These are phyloP conservation scores for Russula brevipes DNA, from an alignment of 768 basidiomycete genomes.

Conservation along the genomic window DNA sequence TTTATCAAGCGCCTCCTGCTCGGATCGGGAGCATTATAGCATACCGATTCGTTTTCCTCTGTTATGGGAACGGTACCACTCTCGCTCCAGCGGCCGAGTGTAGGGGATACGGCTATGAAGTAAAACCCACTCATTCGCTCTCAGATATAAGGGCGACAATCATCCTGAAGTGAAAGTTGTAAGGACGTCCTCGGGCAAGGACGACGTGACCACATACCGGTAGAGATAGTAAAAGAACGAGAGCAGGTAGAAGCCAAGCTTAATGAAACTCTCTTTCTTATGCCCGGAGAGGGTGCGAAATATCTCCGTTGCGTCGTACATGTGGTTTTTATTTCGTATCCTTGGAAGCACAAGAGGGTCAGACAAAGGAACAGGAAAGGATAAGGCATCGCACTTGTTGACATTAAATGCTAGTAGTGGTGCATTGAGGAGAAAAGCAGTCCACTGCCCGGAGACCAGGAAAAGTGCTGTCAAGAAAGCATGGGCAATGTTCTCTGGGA, in stretches of 20 bases:
- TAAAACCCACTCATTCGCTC: conserved; percentile 31
- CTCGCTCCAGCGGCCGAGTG: not conserved
- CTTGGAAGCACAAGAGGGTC: conserved; percentile 37
- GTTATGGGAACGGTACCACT: not conserved
- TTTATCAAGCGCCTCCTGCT: conserved; percentile 2
- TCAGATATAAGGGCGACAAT: conserved; percentile 49
- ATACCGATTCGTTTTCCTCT: conserved; percentile 8
- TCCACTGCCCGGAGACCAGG: conserved; percentile 94
- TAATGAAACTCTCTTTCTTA: conserved; percentile 95
- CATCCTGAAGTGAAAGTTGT: conserved; percentile 35
- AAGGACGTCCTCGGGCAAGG: not conserved
- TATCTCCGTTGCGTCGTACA: conserved; percentile 99
- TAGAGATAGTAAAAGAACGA: conserved; percentile 93
- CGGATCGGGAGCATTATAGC: conserved; percentile 5
- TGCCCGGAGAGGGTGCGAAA: conserved; percentile 90
- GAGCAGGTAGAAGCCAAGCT: conserved; percentile 88
- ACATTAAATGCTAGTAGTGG: conserved; percentile 87
- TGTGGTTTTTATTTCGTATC: conserved; percentile 88
- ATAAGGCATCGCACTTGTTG: conserved; percentile 69
- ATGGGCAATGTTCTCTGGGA: conserved; percentile 94
- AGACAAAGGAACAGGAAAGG: not conserved
- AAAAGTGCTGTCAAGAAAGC: conserved; percentile 87
- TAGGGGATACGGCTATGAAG: not conserved
- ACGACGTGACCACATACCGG: conserved; percentile 47
- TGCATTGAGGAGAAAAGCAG: conserved; percentile 83